phyloP scores from a whole-genome alignment of 2,329 filamentous ascomycete genomes.

The Verticillium albo-atrum region DNA sequence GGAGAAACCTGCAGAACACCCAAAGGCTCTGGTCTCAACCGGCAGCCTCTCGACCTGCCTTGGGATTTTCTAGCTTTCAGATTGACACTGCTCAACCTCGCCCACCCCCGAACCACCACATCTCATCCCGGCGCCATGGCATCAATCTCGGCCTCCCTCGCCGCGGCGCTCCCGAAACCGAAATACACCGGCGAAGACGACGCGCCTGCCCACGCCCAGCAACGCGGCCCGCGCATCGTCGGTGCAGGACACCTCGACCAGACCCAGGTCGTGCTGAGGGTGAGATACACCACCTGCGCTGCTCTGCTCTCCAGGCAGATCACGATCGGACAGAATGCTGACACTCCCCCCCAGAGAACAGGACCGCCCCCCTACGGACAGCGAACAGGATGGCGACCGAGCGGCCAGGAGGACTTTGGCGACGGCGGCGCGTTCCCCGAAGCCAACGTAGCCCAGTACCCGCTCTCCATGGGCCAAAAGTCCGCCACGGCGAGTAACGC shows the following conservation, averaged over 20 bases:
- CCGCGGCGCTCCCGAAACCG: constrained; percentile 79
- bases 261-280: constrained; percentile 77
- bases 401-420: constrained; percentile 84
- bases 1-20: not conserved
- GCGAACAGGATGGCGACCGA: constrained; percentile 85
- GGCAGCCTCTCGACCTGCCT: not conserved
- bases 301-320: not conserved
- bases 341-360: constrained; percentile 49
- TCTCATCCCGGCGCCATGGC: constrained; percentile 44
- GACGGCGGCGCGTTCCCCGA: constrained; percentile 97
- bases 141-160: constrained; percentile 66
- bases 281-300: constrained; percentile 25
- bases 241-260: constrained; percentile 77
- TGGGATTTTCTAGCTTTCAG: not conserved
- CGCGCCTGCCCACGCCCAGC: constrained; percentile 63
- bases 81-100: not conserved
- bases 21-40: not conserved
- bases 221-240: constrained; percentile 78
- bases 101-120: not conserved
- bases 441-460: constrained; percentile 90
- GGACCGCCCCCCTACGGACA: constrained; percentile 87
- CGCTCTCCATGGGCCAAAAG: constrained; percentile 90
- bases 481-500: constrained; percentile 72
- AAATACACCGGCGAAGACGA: constrained; percentile 89
- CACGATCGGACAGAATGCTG: not conserved